These are phyloP conservation scores for Blastocystis sp. DNA, from an alignment of 352 stramenopile genomes.

Conservation along the genomic window DNA sequence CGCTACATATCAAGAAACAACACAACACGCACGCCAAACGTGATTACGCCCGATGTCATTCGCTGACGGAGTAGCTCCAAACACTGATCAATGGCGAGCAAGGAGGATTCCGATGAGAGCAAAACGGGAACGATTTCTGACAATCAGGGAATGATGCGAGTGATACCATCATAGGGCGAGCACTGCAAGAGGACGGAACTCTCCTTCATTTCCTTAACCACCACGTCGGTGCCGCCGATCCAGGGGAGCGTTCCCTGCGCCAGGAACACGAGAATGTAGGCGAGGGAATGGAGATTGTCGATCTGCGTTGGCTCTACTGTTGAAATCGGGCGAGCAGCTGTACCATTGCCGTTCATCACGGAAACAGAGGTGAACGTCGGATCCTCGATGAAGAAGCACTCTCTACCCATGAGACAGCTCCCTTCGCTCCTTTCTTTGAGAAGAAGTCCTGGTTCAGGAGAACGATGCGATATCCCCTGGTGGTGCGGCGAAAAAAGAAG, in stretches of 20 bases:
- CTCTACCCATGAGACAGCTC: background rate
- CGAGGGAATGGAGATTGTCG: slow-evolving; percentile 40
- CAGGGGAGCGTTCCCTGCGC: slow-evolving; percentile 14
- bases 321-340: too few relatives aligned
- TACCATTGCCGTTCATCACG: slow-evolving; percentile 51
- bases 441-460: slow-evolving; percentile 63
- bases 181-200: background rate
- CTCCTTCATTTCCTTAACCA: slow-evolving; percentile 28
- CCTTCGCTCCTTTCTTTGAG: background rate
- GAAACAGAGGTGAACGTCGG: slow-evolving; percentile 45
- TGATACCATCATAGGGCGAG: background rate
- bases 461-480: slow-evolving; percentile 31
- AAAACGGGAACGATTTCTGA: background rate
- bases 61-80: background rate
- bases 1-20: background rate
- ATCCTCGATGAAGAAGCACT: slow-evolving; percentile 42
- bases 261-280: slow-evolving; percentile 47
- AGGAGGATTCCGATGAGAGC: background rate
- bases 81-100: background rate
- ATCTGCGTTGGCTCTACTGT: background rate
- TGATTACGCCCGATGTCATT: background rate
- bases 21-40: background rate
- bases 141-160: background rate
- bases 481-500: slow-evolving; percentile 45
- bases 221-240: slow-evolving; percentile 1